Evolutionary conservation across 257 asterid genomes (phyloP).

Genomic region (Solanum microdontum): DNA sequence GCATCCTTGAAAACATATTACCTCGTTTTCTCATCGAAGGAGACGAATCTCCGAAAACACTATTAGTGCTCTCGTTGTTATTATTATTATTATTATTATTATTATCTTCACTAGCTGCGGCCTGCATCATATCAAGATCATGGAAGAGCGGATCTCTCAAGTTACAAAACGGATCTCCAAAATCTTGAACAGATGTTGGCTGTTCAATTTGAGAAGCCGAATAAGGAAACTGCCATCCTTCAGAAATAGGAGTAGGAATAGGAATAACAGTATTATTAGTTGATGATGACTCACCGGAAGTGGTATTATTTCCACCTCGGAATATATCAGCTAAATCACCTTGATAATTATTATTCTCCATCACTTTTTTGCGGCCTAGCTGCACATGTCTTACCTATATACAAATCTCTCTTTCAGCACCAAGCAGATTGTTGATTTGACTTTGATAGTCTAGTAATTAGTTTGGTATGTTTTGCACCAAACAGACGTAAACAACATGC

Average conservation of each 20-base stretch:
- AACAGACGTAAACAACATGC: constrained; percentile 24
- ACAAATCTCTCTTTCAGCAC: neutral
- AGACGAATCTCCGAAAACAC: neutral
- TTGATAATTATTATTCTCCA: constrained; percentile 48
- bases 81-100: neutral
- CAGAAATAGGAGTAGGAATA: neutral
- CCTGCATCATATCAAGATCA: constrained; percentile 5
- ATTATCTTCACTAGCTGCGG: neutral
- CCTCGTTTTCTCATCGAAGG: constrained; percentile 26
- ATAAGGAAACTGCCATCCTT: constrained; percentile 41
- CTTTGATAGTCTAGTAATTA: neutral
- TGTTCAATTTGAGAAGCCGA: constrained; percentile 12
- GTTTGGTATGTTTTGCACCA: constrained; percentile 11
- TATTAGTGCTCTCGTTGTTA: neutral
- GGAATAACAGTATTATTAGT: neutral
- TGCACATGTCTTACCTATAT: constrained; percentile 22
- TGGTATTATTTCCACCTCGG: constrained; percentile 19
- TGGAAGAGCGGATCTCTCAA: constrained; percentile 66
- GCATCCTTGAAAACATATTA: constrained; percentile 59
- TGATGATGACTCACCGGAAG: neutral
- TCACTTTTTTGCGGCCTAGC: constrained; percentile 9
- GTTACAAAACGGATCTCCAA: constrained; percentile 70
- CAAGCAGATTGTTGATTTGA: neutral
- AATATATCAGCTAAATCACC: constrained; percentile 82
- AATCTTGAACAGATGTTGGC: constrained; percentile 25